phyloP scores from a whole-genome alignment of 768 basidiomycete species.

The Lyophyllum shimeji region DNA sequence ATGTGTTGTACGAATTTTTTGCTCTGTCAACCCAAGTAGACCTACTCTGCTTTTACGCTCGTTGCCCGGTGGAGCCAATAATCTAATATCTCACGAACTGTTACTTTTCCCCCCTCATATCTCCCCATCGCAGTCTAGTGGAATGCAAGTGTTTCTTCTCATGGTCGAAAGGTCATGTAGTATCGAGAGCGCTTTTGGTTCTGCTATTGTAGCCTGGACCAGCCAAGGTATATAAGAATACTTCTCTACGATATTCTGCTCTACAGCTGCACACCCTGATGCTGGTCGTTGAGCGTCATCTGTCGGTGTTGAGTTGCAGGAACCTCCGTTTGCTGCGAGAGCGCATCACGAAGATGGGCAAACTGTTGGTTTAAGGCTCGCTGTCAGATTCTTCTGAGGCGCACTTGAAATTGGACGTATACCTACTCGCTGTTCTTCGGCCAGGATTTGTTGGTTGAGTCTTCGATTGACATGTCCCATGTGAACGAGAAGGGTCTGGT shows the following conservation, averaged over 20 bases:
- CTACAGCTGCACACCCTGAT: no score
- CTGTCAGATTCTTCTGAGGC: not conserved
- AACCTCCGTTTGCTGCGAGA: conserved; percentile 2
- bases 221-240: no score
- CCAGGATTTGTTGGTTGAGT: conserved; percentile 47
- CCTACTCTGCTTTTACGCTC: conserved; percentile 8
- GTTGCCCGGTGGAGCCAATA: conserved; percentile 6
- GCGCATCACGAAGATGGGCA: conserved; percentile 9
- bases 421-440: conserved; percentile 56
- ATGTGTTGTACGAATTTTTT: conserved; percentile 16
- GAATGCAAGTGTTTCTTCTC: conserved; percentile 8
- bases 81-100: conserved; percentile 10
- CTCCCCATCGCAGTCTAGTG: conserved; percentile 9
- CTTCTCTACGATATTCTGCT: no score
- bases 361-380: conserved; percentile 1
- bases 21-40: conserved; percentile 13
- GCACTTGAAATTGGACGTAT: not conserved
- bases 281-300: not conserved
- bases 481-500: conserved; percentile 69
- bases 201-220: not conserved
- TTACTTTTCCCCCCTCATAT: not conserved
- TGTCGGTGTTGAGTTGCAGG: conserved; percentile 2
- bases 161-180: not conserved
- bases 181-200: not conserved
- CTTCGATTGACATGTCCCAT: conserved; percentile 58